phyloP scores from a whole-genome alignment of 495 filamentous ascomycete species.

The Echria macrotheca region DNA sequence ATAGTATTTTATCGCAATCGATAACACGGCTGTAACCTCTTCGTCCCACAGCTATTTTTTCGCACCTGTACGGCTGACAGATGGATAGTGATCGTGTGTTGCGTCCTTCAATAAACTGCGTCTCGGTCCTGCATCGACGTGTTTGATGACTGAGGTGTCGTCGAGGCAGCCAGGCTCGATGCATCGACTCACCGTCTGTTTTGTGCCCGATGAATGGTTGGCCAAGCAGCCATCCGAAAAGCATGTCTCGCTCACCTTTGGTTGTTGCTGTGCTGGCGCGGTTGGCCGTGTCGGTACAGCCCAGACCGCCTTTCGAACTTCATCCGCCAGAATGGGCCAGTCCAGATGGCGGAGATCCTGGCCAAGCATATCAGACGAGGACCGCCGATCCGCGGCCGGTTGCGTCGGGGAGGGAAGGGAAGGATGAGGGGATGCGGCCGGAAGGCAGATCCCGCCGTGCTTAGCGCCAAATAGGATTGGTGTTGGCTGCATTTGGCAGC shows the following conservation, averaged over 20 bases:
- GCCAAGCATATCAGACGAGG: no score
- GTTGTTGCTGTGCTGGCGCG: no score
- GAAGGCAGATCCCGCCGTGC: constrained; percentile 10
- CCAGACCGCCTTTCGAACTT: constrained; percentile 7
- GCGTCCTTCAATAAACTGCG: no score
- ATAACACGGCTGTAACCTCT: neutral
- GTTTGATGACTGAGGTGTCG: no score
- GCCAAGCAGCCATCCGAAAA: no score
- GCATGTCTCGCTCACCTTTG: no score
- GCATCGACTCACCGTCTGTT: no score
- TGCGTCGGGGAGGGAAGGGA: neutral
- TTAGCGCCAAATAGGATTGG: neutral
- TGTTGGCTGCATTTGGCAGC: neutral
- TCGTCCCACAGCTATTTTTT: neutral
- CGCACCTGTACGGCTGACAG: neutral
- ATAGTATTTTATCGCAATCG: neutral
- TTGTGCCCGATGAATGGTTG: no score
- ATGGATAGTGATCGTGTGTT: no score
- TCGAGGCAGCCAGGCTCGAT: no score
- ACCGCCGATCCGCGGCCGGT: constrained; percentile 10
- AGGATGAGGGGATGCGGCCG: no score
- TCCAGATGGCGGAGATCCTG: constrained; percentile 5
- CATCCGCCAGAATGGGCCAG: neutral
- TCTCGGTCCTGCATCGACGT: no score
- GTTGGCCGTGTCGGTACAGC: neutral